These are phyloP conservation scores for Vigna mungo DNA, from an alignment of 306 rosid genomes.

Conservation along the genomic window DNA sequence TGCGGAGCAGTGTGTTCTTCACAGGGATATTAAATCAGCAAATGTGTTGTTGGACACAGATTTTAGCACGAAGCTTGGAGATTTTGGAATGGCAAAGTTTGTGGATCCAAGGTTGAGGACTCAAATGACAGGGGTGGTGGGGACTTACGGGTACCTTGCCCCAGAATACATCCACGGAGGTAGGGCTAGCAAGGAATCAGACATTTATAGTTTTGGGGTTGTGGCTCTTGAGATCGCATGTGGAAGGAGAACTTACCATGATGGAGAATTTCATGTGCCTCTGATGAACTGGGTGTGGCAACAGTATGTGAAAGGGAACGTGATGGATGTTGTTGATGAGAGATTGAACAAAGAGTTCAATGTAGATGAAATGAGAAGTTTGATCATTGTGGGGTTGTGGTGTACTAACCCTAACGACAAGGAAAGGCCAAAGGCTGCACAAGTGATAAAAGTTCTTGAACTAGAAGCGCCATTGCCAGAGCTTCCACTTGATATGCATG, in stretches of 20 bases:
- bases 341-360: too few relatives aligned
- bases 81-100: slow-evolving; percentile 60
- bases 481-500: not conserved
- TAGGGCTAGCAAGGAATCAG: slow-evolving; percentile 1
- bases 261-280: slow-evolving; percentile 1
- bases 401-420: too few relatives aligned
- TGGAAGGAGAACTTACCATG: slow-evolving; percentile 46
- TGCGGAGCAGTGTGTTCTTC: slow-evolving; percentile 54
- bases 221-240: slow-evolving; percentile 56
- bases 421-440: not conserved
- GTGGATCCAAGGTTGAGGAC: slow-evolving; percentile 48
- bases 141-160: slow-evolving; percentile 55
- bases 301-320: slow-evolving; percentile 38
- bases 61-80: slow-evolving; percentile 57
- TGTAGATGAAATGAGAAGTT: too few relatives aligned
- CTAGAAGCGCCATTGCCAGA: not conserved
- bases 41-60: slow-evolving; percentile 54
- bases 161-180: slow-evolving; percentile 51
- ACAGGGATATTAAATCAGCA: slow-evolving; percentile 60
- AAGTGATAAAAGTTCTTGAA: not conserved
- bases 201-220: not conserved
- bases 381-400: too few relatives aligned
- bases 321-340: not conserved
- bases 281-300: slow-evolving; percentile 38
- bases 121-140: slow-evolving; percentile 47